Base-by-base conservation (phyloP, 179 eudicot species). In the Spinacia oleracea region DNA sequence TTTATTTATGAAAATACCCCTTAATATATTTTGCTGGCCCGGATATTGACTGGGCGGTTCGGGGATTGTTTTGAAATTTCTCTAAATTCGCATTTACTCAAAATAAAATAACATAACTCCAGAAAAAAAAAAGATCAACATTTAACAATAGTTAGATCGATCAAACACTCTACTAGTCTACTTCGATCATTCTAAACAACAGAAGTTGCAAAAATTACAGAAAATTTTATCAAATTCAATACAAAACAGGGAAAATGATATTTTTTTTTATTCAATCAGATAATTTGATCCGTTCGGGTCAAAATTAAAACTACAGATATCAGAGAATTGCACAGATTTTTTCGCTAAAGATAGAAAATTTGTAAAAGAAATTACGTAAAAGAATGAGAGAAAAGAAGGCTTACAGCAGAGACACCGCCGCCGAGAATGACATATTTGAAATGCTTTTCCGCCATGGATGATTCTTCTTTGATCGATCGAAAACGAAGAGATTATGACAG, bases 321-420 rank as follows among this genome's bases (percentile, higher is more conserved):
- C 11, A 32, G 18, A 48, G 0, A 63, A 34, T 1, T 29, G 4
- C 10, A 23, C 10, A 69, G 21, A 18, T 40, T 5, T 1, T 25
- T 2, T 15, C 53, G 74, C 32, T 56, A 21, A 27, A 16, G 65
- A 55, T 8, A 20, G 40, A 38, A 25, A 51, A 43, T 2, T 20
- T 32, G n/a, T 34, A 40, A 69, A n/a, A 53, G 1, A 15, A 7
- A 53, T 6, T 1, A 6, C 29, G 42, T 11, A 46, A 70, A 51
- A 29, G 56, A 55, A 58, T 40, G n/a, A 34, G 20, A 29, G 20
- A 29, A 42, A 55, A 27, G 2, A 9, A 64, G 29, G 82, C 98
- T 84, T 85, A 95, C 98, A 75, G 91, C 98, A 18, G 98, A 69
- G 25, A 95, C 98, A 62, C 98, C 98, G 76, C 98, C 98, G 8